Evolutionary conservation across 2,329 filamentous ascomycete genomes (phyloP), one percentile per base, ranked within the genome.

Genomic region (Alternaria ethzedia): DNA sequence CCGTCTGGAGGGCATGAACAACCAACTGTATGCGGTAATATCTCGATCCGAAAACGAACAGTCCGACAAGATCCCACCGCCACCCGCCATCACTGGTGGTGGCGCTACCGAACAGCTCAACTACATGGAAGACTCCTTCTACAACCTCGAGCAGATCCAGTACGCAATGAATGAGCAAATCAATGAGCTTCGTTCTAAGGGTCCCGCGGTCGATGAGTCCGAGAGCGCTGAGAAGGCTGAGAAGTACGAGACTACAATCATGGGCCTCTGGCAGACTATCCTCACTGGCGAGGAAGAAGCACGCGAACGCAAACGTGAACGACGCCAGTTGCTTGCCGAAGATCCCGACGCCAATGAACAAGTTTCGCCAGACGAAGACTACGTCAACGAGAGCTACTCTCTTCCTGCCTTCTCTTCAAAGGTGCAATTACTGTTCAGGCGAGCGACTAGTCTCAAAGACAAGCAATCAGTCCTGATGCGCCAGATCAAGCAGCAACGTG

Each of bases 401-500:
- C 82, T 97, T 5, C 84, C 86, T 21, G 92, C 90, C 20, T 96
- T 98, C 78, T 90, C 89, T 15, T 83, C 87, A 9, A 93, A 92
- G 73, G 89, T 98, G 1, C 90, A 94, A 72, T 91, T 89, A 82
- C 83, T 97, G 5, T 93, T 94, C 75, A 85, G 86, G 44, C 91
- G 93, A 62, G 88, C 93, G n/a, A 91, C 90, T 17, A 88, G 88
- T 20, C 83, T 97, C 36, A 90, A 92, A 65, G 92, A 97, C 71
- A 94, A 98, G 77, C 96, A 97, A 77, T 88, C 89, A 52, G 94
- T 97, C 21, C 86, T 98, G 9, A 91, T 95, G 74, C 89, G 94
- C 46, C 94, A 98, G 78, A 95, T 97, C 74, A 95, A 97, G 82
- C 94, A 98, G 78, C 95, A 98, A 81, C 91, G 94, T 62, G 93